Conservation (phyloP, 2,329 filamentous ascomycete species). For the Aspergillus fischeri region DNA sequence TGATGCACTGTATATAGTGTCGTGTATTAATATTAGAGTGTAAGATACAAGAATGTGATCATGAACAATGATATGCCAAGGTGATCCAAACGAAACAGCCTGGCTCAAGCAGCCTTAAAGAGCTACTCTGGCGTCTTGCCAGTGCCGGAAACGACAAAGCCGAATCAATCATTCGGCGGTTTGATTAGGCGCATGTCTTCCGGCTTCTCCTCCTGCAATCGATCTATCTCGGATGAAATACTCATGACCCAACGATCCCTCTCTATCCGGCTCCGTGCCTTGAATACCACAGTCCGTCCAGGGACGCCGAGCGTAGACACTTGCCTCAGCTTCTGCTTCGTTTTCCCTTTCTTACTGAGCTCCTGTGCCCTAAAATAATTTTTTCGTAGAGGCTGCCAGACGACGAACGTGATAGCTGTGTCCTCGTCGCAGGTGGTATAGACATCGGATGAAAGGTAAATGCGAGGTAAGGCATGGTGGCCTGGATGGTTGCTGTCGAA, state of each 20-base stretch:
- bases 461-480: constrained; percentile 54
- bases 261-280: constrained; percentile 60
- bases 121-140: not conserved
- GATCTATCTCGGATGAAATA: constrained; percentile 63
- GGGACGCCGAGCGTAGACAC: constrained; percentile 59
- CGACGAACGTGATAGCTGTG: constrained; percentile 63
- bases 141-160: not conserved
- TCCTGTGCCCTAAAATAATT: constrained; percentile 50
- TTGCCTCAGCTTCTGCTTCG: constrained; percentile 49
- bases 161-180: not conserved
- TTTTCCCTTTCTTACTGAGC: constrained; percentile 35
- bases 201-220: constrained; percentile 44
- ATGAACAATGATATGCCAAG: not conserved
- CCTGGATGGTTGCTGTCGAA: constrained; percentile 61
- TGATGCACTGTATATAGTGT: not conserved
- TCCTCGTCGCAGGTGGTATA: constrained; percentile 63
- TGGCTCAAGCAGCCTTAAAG: not conserved
- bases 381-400: constrained; percentile 59
- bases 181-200: constrained; percentile 49
- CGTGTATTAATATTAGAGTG: constrained; percentile 10
- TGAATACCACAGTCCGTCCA: constrained; percentile 62
- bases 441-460: constrained; percentile 55
- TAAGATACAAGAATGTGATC: constrained; percentile 6
- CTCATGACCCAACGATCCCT: constrained; percentile 65
- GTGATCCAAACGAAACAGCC: not conserved